Evolutionary conservation across 805 yeast genomes (phyloP), one percentile per base, ranked within the genome.

Genomic region (Komagataella kurtzmanii): DNA sequence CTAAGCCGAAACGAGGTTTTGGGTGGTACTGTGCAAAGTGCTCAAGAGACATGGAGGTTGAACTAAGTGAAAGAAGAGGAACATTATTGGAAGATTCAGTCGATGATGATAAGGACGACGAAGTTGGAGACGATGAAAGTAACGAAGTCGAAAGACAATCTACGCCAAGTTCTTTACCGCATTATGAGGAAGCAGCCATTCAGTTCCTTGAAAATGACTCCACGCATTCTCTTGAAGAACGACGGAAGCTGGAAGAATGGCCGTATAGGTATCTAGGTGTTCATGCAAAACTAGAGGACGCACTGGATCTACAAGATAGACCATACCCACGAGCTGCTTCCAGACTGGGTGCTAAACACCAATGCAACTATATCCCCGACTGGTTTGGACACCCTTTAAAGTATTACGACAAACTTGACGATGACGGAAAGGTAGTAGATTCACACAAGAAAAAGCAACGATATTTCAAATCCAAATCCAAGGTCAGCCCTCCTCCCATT

Each of bases 1-100:
- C 78, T 55, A 86, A 86, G 59, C 97, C 96, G 1, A 81, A 86
- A 47, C 69, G 95, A 53, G 96, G 96, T 1, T 85, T 88, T 61
- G 86, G 88, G 7, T 90, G 97, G 97, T 76, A 88, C 23, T 89
- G 97, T 70, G 90, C 87, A 24, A 63, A 70, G 4, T 89, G 97
- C 67, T 73, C 83, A n/a, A 76, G 79, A 57, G 74, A 70, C 36
- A 75, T 76, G 50, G 84, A 81, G 54, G 63, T 66, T n/a, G 67
- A 68, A 54, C 51, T 72, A 54, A 56, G 56, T 24, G 68, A 61
- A 47, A 65, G 64, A 46, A 62, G 71, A 51, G 73, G 73, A 18
- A 53, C 64, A 17, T 57, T 66, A 65, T 54, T 67, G 19, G 62
- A 62, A 14, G 59, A 64, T 49, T 54, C 56, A 50, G 44, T 64